Percentiles rank a stretch among this genome's conserved stretches.
These are phyloP conservation scores for Backusella circina DNA, from an alignment of 192 early-diverging fungal species.

Conservation along the genomic window DNA sequence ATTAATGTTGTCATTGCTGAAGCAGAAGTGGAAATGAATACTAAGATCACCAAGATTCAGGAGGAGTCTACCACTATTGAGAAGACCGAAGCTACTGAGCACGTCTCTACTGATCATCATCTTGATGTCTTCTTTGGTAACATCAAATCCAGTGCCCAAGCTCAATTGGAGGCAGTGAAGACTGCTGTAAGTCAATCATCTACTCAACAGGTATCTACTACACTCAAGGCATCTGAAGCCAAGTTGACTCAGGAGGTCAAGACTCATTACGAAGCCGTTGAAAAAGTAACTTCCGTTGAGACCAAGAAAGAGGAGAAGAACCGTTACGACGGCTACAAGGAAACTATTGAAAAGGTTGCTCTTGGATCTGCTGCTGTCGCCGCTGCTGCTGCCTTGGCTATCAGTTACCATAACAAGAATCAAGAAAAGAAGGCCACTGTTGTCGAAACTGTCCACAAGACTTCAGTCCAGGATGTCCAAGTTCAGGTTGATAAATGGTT, in stretches of 20 bases:
- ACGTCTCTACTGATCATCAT: conserved; percentile 3
- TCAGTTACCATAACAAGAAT: conserved; percentile 11
- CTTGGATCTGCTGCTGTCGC: conserved; percentile 10
- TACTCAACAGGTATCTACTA: not conserved
- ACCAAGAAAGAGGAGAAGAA: not conserved
- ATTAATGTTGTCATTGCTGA: not conserved
- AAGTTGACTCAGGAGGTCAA: conserved; percentile 5
- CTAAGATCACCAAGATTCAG: not conserved
- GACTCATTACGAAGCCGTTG: conserved; percentile 1
- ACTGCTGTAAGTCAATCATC: not conserved
- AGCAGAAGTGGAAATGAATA: conserved; percentile 13
- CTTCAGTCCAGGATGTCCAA: not conserved
- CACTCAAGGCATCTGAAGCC: not conserved
- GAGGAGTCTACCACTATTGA: not conserved
- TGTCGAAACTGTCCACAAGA: conserved; percentile 7
- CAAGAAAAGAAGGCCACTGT: not conserved
- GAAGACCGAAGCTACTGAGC: not conserved
- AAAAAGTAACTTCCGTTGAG: not conserved
- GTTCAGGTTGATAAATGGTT: conserved; percentile 14
- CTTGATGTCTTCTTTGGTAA: conserved; percentile 14
- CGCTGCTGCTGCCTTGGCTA: conserved; percentile 15
- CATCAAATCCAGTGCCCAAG: not conserved
- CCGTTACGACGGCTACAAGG: not conserved
- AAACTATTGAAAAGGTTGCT: conserved; percentile 11
- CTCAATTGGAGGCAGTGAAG: not conserved